Base-by-base conservation (phyloP, 2,329 filamentous ascomycete genomes). In the Berkeleyomyces basicola region DNA sequence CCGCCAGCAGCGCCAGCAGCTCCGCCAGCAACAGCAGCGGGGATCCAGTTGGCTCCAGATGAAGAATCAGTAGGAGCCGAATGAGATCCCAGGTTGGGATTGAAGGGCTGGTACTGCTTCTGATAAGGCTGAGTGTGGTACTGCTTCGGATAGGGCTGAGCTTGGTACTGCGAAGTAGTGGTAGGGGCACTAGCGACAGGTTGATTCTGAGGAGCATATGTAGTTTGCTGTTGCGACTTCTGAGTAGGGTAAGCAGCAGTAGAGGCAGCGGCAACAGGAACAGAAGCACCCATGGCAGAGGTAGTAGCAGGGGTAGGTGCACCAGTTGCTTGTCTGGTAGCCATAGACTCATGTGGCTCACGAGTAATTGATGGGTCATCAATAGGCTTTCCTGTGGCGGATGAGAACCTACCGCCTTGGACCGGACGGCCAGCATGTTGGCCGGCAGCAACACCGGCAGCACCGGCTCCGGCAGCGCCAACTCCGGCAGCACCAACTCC, bases 201-300 rank as follows among this genome's bases (percentile, higher is more conserved):
- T 33, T 53, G 59, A 53, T 33, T 61, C 10, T 64, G 63, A 6
- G 47, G 3, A 14, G 16, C 44, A 55, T 10, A 9, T 33, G 43
- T 36, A 31, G 61, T n/a, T 36, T 55, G 40, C 43, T 57, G 53
- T n/a, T 62, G 61, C 7, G 40, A 42, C 46, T 61, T 47, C 47
- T 49, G 36, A 9, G 36, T 7, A 14, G 14, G 23, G 51, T 47
- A 53, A 14, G 46, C 3, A 36, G 37, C 16, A 16, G 33, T 37
- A 49, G 58, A 58, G 2, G 53, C 33, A 5, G 43, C 40, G 10
- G 55, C 31, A 44, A 43, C 16, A 10, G 58, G 16, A 33, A 23
- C 58, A 58, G 47, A 23, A 23, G 23, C 23, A 23, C 23, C 23
- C 47, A 46, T 37, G 11, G 39, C 47, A 16, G 59, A 16, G 11